Conservation (phyloP, 352 stramenopile genomes). For the Pythium periplocum region DNA sequence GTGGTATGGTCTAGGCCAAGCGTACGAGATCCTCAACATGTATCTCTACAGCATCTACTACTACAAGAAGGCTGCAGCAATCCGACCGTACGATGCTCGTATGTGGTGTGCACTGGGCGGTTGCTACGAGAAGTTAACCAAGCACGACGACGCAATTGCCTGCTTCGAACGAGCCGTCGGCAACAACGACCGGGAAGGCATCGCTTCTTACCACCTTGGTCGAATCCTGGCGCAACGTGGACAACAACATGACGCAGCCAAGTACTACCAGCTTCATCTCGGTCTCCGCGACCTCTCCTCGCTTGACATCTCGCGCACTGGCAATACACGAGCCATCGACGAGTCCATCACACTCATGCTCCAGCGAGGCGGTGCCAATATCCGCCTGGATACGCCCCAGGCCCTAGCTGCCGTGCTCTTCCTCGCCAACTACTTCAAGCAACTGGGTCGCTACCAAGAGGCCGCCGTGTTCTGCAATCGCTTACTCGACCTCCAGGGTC, state of each 20-base stretch:
- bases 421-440: slow-evolving; percentile 80
- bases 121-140: slow-evolving; percentile 75
- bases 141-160: slow-evolving; percentile 59
- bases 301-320: background rate
- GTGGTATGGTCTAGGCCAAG: slow-evolving; percentile 98
- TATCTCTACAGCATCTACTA: slow-evolving; percentile 98
- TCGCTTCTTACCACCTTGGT: slow-evolving; percentile 67
- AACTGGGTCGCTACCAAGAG: slow-evolving; percentile 44
- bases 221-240: slow-evolving; percentile 46
- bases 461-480: slow-evolving; percentile 73
- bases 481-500: slow-evolving; percentile 68
- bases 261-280: slow-evolving; percentile 71
- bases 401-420: slow-evolving; percentile 62
- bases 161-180: slow-evolving; percentile 74
- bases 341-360: slow-evolving; percentile 5
- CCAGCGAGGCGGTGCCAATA: slow-evolving; percentile 19
- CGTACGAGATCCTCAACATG: slow-evolving; percentile 99
- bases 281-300: slow-evolving; percentile 31
- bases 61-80: slow-evolving; percentile 93
- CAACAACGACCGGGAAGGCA: slow-evolving; percentile 71
- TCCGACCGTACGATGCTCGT: slow-evolving; percentile 95
- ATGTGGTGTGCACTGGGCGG: slow-evolving; percentile 96
- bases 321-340: too few species aligned
- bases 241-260: slow-evolving; percentile 50
- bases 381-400: slow-evolving; percentile 60